Percentiles rank a stretch among this genome's conserved stretches.
Evolutionary conservation across 805 yeast genomes (phyloP).

Genomic region (Phaffomyces thermotolerans): DNA sequence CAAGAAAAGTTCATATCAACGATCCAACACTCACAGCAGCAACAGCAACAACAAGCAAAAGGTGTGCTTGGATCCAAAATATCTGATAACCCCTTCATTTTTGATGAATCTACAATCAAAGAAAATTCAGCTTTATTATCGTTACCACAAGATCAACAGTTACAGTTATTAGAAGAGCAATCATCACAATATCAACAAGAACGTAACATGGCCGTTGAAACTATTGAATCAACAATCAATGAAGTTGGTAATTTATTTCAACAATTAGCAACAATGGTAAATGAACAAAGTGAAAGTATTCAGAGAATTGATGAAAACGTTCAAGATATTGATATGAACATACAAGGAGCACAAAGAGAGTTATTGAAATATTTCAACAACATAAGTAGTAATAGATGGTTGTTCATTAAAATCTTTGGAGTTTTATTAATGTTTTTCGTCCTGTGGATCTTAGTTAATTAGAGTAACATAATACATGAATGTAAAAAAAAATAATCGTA

Average conservation of each 20-base stretch:
- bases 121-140: conserved; percentile 38
- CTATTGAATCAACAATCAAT: conserved; percentile 93
- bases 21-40: conserved; percentile 16
- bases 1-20: conserved; percentile 74
- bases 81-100: conserved; percentile 32
- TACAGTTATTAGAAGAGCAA: conserved; percentile 80
- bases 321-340: conserved; percentile 85
- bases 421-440: conserved; percentile 70
- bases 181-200: conserved; percentile 68
- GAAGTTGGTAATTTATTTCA: conserved; percentile 93
- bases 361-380: conserved; percentile 82
- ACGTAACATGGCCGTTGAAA: conserved; percentile 85
- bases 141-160: conserved; percentile 81
- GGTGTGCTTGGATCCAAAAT: conserved; percentile 12
- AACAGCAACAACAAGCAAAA: not conserved
- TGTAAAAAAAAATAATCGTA: not conserved
- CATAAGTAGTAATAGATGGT: conserved; percentile 87
- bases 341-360: conserved; percentile 91
- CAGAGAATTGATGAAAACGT: conserved; percentile 94
- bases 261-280: conserved; percentile 95
- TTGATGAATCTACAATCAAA: conserved; percentile 15
- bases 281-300: conserved; percentile 93
- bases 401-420: conserved; percentile 84
- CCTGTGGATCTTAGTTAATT: conserved; percentile 74
- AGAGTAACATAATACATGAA: conserved; percentile 2